Evolutionary conservation across 192 early-diverging fungal species (phyloP), one percentile per base, ranked within the genome.

Genomic region (Coemansia sp.): DNA sequence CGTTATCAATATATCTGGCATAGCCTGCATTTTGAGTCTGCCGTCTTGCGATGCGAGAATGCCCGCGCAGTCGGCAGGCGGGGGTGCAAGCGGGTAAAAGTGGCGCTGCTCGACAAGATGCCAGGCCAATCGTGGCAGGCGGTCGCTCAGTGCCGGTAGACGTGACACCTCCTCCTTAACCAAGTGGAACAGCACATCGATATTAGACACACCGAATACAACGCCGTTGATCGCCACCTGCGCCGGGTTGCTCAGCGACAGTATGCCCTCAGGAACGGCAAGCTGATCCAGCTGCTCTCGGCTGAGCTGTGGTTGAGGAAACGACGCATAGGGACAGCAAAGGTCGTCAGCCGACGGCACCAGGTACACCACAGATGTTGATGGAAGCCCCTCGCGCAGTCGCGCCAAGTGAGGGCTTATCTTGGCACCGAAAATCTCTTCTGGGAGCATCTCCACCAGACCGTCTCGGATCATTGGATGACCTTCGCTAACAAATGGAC

Each of bases 61-160:
- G 34, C 51, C 62, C 6, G 61, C 63, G 60, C 73, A 56, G 48
- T 60, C 34, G 30, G 51, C 5, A 60, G 75, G 46, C 30, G 83
- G 82, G 4, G 92, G 89, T 30, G 85, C 86, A 9, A 95, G 75
- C n/a, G 96, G 93, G 51, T 94, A 94, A 33, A 96, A 83, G 48
- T 78, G 68, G 19, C 89, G 83, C 68, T 95, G 93, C 46, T 86
- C 79, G 10, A 97, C 51, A 41, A 95, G 59, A 50, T 96, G 88
- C 46, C 79, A 70, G 22, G 88, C 83, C 14, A 93, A 70, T 17
- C 88, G 81, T 8, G 80, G 73, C 49, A 93, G 65, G 8, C 86
- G 83, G 65, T 93, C 90, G 35, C 56, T 65, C 29, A 67, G 34
- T 2, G 56, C 52, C 0, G 80, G 68, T 38, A 65, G 26, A 32